Evolutionary conservation across 2,329 filamentous ascomycete genomes (phyloP), one percentile per base, ranked within the genome.

Genomic region (Xylariaceae sp.): DNA sequence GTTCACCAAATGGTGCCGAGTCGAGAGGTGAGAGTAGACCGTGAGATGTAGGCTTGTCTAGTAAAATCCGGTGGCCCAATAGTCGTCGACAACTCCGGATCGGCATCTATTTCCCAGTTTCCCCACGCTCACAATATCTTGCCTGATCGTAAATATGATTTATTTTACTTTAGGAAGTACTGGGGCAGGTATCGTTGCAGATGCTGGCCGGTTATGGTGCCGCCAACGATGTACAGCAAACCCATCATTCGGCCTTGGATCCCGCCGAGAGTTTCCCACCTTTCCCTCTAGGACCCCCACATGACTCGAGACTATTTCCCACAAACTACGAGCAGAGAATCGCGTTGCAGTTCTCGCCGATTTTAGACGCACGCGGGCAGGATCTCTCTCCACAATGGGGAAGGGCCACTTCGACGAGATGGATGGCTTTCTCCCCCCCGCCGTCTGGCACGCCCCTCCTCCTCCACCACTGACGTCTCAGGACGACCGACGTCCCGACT

Each of bases 181-280:
- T 4, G 34, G 30, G 36, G 19, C 17, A 15, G 3, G 32, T 30
- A 37, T 26, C 11, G 31, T 15, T 43, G 34, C 7, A 31, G 38
- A 38, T 28, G 36, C 28, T 9, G 33, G 37, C n/a, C 17, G 13
- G 8, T n/a, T n/a, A n/a, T n/a, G n/a, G n/a, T n/a, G n/a, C n/a
- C n/a, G n/a, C n/a, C n/a, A n/a, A n/a, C n/a, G n/a, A n/a, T n/a
- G n/a, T n/a, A n/a, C n/a, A n/a, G n/a, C n/a, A n/a, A n/a, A n/a
- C n/a, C n/a, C n/a, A n/a, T n/a, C n/a, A 15, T 38, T 51, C 46
- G 45, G 48, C 24, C 36, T 49, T 49, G 15, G 38, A 49, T 51
- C 46, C 30, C 42, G 37, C 48, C 46, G 48, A 48, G 39, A 22
- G 30, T 19, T 28, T 26, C 15, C 3, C 22, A 18, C 30, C n/a